Conservation (phyloP, 139 green algal species). For the Bryopsis sp. region DNA sequence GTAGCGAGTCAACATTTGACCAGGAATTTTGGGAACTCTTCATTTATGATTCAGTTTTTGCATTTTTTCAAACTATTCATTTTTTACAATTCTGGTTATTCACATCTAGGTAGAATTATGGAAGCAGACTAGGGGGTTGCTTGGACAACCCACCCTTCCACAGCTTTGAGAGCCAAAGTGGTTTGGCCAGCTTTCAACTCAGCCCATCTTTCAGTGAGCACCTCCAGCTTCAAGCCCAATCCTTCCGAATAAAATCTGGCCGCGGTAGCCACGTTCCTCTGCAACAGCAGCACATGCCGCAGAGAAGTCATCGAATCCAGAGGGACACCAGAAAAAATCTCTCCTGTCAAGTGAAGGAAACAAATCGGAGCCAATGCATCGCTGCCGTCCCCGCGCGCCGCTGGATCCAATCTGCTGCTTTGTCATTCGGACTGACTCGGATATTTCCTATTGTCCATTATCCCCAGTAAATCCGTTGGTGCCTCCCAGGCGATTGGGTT, state of each 20-base stretch:
- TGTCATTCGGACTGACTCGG: too few species aligned
- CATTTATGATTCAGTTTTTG: too few species aligned
- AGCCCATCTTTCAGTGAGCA: constrained; percentile 64
- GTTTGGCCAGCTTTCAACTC: constrained; percentile 44
- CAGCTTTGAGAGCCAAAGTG: constrained; percentile 39
- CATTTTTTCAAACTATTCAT: too few species aligned
- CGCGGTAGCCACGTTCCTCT: constrained; percentile 54
- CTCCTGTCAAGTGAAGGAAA: too few species aligned
- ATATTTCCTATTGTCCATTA: too few species aligned
- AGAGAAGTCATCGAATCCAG: constrained; percentile 24
- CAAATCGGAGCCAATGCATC: too few species aligned
- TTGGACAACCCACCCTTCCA: constrained; percentile 30
- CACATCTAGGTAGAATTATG: background rate
- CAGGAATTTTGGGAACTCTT: background rate
- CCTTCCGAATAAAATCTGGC: constrained; percentile 58
- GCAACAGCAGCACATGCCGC: constrained; percentile 53
- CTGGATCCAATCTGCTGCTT: too few species aligned
- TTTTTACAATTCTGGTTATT: too few species aligned
- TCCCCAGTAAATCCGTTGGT: too few species aligned
- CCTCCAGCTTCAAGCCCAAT: constrained; percentile 44
- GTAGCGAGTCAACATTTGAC: background rate
- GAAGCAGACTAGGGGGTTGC: background rate
- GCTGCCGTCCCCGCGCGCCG: too few species aligned
- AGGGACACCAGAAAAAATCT: too few species aligned
- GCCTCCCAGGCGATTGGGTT: too few species aligned